Conservation (phyloP, 306 rosid species). For the Argentina anserina region DNA sequence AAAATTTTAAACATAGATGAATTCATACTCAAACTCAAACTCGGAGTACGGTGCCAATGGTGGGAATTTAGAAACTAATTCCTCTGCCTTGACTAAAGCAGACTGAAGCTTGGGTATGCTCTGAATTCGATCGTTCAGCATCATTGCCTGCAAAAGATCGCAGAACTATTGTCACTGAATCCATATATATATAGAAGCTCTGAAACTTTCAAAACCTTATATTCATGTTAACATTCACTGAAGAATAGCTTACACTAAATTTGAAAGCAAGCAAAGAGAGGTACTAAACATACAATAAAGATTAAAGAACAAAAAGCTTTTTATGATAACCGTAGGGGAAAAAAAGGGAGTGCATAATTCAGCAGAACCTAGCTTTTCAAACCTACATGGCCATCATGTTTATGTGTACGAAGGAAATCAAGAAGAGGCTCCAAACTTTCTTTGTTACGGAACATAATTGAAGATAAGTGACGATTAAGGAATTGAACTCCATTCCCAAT, state of each 20-base stretch:
- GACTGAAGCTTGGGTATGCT: slow-evolving; percentile 65
- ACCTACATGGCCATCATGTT: slow-evolving; percentile 73
- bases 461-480: slow-evolving; percentile 94
- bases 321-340: background rate
- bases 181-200: background rate
- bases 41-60: slow-evolving; percentile 45
- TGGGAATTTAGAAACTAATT: slow-evolving; percentile 48
- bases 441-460: slow-evolving; percentile 75
- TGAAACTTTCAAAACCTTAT: background rate
- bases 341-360: background rate
- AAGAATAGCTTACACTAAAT: background rate
- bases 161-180: background rate
- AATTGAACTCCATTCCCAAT: slow-evolving; percentile 98
- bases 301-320: background rate
- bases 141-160: slow-evolving; percentile 54
- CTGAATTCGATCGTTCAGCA: slow-evolving; percentile 72
- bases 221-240: background rate
- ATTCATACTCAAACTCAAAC: slow-evolving; percentile 60
- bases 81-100: slow-evolving; percentile 77
- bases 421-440: slow-evolving; percentile 78
- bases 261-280: background rate
- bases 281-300: background rate
- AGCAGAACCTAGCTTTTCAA: slow-evolving; percentile 13
- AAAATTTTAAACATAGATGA: background rate
- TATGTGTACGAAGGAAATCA: slow-evolving; percentile 82